Percentiles rank a stretch among this genome's conserved stretches.
These are phyloP conservation scores for Ilyonectria sp. DNA, from an alignment of 2,329 filamentous ascomycete genomes.

Conservation along the genomic window DNA sequence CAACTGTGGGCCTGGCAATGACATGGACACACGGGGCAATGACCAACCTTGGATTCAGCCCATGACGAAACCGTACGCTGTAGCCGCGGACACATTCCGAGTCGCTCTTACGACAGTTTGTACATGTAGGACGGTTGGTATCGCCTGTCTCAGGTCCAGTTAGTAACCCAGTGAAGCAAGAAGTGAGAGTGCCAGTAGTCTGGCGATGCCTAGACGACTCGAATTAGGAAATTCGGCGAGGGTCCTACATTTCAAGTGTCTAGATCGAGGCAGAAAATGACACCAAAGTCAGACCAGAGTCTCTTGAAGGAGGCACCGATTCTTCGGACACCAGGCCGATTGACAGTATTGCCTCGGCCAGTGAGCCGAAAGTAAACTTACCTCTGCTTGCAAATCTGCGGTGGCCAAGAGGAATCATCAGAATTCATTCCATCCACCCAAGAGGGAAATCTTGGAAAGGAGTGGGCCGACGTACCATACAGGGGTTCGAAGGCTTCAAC, in stretches of 20 bases:
- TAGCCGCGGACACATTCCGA: conserved; percentile 48
- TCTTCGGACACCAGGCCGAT: not conserved
- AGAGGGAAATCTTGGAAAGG: not conserved
- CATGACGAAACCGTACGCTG: conserved; percentile 49
- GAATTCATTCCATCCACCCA: conserved; percentile 9
- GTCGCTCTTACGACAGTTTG: conserved; percentile 47
- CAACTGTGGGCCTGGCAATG: not conserved
- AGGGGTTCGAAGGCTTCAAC: conserved; percentile 42
- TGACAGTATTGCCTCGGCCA: conserved; percentile 27
- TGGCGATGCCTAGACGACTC: not conserved
- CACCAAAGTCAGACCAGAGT: conserved; percentile 23
- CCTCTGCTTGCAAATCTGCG: conserved; percentile 44
- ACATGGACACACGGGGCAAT: not conserved
- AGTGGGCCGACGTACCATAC: conserved; percentile 35
- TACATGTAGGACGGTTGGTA: conserved; percentile 38
- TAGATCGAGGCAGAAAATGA: conserved; percentile 15
- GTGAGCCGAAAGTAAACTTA: conserved; percentile 27
- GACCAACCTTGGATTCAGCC: conserved; percentile 46
- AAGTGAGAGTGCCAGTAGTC: not conserved
- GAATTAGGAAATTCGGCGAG: not conserved
- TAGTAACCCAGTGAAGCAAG: conserved; percentile 15
- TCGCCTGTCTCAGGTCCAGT: conserved; percentile 36
- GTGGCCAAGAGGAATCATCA: conserved; percentile 7
- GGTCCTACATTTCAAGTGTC: conserved; percentile 45
- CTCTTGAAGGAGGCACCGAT: not conserved